Conservation (phyloP, 2,329 filamentous ascomycete species). For the Thelonectria blattea region DNA sequence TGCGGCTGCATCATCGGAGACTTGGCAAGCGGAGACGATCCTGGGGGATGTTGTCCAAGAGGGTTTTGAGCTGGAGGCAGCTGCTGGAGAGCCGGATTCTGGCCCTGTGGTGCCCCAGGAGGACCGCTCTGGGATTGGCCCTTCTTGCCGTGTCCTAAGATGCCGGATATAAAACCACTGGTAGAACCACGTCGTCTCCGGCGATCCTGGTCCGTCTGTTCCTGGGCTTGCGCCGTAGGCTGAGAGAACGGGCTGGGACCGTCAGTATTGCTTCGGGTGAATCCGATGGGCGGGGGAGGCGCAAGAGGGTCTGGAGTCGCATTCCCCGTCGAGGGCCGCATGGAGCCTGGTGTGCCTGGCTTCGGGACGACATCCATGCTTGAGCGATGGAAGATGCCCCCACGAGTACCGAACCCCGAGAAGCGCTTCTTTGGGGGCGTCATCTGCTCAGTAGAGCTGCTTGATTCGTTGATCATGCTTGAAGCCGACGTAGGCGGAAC, state of each 20-base stretch:
- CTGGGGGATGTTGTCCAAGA: conserved; percentile 16
- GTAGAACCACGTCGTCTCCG: conserved; percentile 40
- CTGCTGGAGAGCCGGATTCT: conserved; percentile 21
- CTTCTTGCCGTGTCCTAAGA: conserved; percentile 38
- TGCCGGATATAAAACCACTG: conserved; percentile 39
- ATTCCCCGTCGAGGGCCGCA: conserved; percentile 27
- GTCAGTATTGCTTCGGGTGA: conserved; percentile 34
- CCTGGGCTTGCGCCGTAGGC: conserved; percentile 17
- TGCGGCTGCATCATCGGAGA: not conserved
- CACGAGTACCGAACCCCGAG: conserved; percentile 44
- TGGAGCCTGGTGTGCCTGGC: conserved; percentile 28
- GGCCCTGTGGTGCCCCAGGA: conserved; percentile 12
- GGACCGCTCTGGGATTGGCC: conserved; percentile 18
- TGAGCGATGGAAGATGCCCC: conserved; percentile 38
- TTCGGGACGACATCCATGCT: conserved; percentile 24
- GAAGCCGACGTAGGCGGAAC: conserved; percentile 34
- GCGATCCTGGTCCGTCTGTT: conserved; percentile 24
- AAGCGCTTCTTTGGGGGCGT: conserved; percentile 51
- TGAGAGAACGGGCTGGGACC: conserved; percentile 28
- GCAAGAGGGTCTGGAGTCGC: conserved; percentile 22
- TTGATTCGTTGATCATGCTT: conserved; percentile 29
- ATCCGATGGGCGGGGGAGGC: conserved; percentile 22
- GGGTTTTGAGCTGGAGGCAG: conserved; percentile 22
- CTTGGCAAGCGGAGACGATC: conserved; percentile 1
- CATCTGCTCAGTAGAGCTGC: conserved; percentile 17